phyloP scores from a whole-genome alignment of 2,329 filamentous ascomycete species.

The Fusarium musae region DNA sequence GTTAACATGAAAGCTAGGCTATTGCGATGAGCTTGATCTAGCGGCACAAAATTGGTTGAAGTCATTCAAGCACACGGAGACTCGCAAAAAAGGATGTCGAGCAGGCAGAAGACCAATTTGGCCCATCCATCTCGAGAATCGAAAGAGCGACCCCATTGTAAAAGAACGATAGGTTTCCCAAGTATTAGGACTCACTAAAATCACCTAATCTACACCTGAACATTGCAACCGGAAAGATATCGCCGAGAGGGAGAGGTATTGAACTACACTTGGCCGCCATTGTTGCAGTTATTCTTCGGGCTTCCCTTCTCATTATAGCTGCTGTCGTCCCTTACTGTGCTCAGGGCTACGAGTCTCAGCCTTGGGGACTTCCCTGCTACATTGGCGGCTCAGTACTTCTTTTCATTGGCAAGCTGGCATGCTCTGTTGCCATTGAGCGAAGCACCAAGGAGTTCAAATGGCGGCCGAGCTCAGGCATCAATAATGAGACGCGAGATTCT shows the following conservation, averaged over 20 bases:
- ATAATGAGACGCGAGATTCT: too few species aligned
- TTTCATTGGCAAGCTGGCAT: neutral
- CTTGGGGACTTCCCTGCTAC: neutral
- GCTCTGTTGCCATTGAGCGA: neutral
- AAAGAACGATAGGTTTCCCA: neutral
- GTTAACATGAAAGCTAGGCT: neutral
- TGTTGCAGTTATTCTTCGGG: neutral
- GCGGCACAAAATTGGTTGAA: neutral
- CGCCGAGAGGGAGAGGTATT: neutral
- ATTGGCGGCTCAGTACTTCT: neutral
- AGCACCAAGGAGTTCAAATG: neutral
- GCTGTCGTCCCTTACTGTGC: accelerated
- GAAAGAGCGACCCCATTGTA: neutral
- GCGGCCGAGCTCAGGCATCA: neutral
- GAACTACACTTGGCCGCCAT: neutral
- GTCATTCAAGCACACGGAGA: neutral
- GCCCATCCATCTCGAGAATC: too few species aligned
- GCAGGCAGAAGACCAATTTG: neutral
- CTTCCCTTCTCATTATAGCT: neutral
- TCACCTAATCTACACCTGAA: neutral
- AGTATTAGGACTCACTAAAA: neutral
- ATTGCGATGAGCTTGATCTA: neutral
- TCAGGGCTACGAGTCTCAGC: neutral
- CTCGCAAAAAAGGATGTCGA: neutral
- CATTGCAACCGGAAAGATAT: neutral